Percentiles rank a stretch among this genome's conserved stretches.
These are phyloP conservation scores for Tylopilus intermedius DNA, from an alignment of 768 basidiomycete species.

Conservation along the genomic window DNA sequence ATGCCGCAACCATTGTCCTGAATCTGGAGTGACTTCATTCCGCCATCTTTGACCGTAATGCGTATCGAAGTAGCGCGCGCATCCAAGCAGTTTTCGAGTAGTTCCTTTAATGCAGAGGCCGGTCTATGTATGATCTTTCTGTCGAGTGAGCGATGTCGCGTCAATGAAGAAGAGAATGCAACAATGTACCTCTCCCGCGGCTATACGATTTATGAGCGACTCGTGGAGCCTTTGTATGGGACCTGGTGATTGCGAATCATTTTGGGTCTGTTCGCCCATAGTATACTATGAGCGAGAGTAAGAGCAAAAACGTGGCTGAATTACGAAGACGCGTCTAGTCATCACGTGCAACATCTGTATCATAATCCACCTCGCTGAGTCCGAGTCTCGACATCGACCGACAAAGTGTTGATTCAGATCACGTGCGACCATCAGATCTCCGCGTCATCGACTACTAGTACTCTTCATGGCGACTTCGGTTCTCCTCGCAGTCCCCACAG, in stretches of 20 bases:
- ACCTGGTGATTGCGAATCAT: conserved; percentile 28
- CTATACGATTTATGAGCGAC: conserved; percentile 86
- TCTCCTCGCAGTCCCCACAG: background rate
- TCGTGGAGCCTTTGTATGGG: conserved; percentile 77
- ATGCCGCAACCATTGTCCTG: conserved; percentile 97
- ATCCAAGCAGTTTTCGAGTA: conserved; percentile 94
- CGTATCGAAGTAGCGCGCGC: conserved; percentile 85
- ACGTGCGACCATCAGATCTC: background rate
- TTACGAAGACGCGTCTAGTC: background rate
- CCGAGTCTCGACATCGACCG: no score
- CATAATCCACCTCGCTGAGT: no score
- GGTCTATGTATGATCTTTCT: conserved; percentile 81
- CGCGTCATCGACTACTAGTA: background rate
- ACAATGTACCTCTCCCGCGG: conserved; percentile 59
- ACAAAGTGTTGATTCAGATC: background rate
- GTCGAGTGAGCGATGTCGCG: conserved; percentile 15
- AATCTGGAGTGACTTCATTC: conserved; percentile 90
- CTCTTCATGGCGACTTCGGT: background rate
- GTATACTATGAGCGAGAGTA: background rate
- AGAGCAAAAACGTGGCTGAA: background rate
- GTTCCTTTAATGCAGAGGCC: conserved; percentile 91
- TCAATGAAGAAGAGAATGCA: background rate
- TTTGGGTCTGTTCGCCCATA: conserved; percentile 12
- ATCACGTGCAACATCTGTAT: background rate
- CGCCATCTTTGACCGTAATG: conserved; percentile 90